These are phyloP conservation scores for Fusarium annulatum DNA, from an alignment of 2,329 filamentous ascomycete species.

Conservation along the genomic window DNA sequence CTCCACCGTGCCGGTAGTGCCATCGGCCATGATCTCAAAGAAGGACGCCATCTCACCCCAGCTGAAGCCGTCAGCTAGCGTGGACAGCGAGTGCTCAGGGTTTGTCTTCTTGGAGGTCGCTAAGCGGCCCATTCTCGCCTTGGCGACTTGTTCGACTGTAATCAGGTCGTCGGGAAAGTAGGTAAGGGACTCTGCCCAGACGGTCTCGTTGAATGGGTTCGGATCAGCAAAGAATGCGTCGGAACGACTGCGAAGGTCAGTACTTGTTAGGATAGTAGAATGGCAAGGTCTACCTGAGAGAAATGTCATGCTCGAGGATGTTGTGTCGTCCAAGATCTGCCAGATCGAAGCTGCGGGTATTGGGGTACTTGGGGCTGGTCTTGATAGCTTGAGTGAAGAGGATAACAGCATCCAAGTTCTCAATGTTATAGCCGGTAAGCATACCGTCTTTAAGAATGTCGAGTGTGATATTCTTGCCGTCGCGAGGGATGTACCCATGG, in stretches of 20 bases:
- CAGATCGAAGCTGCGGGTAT: not conserved
- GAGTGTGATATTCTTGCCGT: conserved; percentile 6
- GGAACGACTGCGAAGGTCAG: not conserved
- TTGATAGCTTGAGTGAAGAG: conserved; percentile 9
- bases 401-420: not conserved
- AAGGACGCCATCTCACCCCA: conserved; percentile 21
- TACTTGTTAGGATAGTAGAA: too few relatives aligned
- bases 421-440: conserved; percentile 7
- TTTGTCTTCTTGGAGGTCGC: not conserved
- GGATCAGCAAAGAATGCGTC: conserved; percentile 10
- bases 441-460: not conserved
- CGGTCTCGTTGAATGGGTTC: conserved; percentile 4
- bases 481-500: conserved; percentile 4
- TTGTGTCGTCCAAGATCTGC: not conserved
- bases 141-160: conserved; percentile 11
- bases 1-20: conserved; percentile 10
- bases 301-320: conserved; percentile 12
- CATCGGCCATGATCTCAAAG: conserved; percentile 19
- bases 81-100: conserved; percentile 1
- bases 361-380: conserved; percentile 3
- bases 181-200: not conserved
- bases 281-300: not conserved
- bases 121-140: not conserved
- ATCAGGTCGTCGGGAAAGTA: conserved; percentile 2
- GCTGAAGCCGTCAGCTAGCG: not conserved